A percentile compares a stretch with the other conserved stretches of the same genome.
Evolutionary conservation across 345 rosid species (phyloP).

Genomic region (Eucalyptus guilfoylei): DNA sequence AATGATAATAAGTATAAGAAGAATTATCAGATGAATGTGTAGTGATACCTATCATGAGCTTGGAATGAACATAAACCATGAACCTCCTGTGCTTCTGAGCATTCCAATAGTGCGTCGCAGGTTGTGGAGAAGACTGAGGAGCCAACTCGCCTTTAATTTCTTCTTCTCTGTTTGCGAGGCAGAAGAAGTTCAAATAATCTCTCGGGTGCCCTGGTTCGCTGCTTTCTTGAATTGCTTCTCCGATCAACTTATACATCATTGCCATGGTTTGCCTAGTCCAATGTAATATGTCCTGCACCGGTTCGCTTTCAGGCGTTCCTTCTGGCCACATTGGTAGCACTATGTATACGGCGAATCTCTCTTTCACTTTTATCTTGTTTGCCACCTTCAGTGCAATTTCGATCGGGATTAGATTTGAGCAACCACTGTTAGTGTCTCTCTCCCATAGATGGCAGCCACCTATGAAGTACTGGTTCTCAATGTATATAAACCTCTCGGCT

Average conservation of each 20-base stretch:
- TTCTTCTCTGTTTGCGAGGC: constrained; percentile 83
- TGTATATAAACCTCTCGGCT: constrained; percentile 71
- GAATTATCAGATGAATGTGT: neutral
- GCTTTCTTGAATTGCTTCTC: constrained; percentile 50
- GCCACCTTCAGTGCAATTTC: constrained; percentile 73
- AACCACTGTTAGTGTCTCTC: constrained; percentile 45
- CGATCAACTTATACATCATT: constrained; percentile 71
- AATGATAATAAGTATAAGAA: neutral
- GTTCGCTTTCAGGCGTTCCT: constrained; percentile 69
- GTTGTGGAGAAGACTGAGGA: constrained; percentile 47
- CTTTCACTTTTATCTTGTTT: constrained; percentile 38
- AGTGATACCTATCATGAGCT: constrained; percentile 76
- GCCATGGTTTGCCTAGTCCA: constrained; percentile 81
- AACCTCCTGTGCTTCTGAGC: constrained; percentile 74
- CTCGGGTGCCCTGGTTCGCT: constrained; percentile 45
- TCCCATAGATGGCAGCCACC: constrained; percentile 80
- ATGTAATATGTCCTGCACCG: constrained; percentile 82
- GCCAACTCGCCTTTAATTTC: constrained; percentile 36
- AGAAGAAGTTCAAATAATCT: constrained; percentile 79
- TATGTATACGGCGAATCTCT: constrained; percentile 72
- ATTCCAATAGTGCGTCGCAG: constrained; percentile 58
- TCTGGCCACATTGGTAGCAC: constrained; percentile 98
- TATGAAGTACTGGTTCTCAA: constrained; percentile 85
- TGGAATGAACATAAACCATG: constrained; percentile 93
- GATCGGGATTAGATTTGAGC: constrained; percentile 69